phyloP scores from a whole-genome alignment of 2,329 filamentous ascomycete species.

The Claviceps lovelessii region DNA sequence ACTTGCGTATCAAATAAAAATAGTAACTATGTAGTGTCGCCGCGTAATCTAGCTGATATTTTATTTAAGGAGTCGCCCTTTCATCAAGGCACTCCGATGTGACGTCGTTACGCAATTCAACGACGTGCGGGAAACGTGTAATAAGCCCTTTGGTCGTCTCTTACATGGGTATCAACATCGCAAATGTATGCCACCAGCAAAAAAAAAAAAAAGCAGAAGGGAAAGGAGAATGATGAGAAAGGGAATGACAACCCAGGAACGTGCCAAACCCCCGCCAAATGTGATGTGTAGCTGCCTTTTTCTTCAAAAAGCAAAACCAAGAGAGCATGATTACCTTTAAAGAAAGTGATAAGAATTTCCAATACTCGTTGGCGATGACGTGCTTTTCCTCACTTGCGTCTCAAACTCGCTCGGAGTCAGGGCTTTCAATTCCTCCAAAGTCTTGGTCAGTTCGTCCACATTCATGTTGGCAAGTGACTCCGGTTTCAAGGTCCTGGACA shows the following conservation, averaged over 20 bases:
- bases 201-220: background rate
- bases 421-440: constrained; percentile 13
- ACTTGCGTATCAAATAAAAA: background rate
- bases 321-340: background rate
- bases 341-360: background rate
- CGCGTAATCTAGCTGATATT: background rate
- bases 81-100: background rate
- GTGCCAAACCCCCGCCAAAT: background rate
- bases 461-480: constrained; percentile 15
- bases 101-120: background rate
- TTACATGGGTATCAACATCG: constrained; percentile 3
- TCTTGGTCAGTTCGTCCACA: constrained; percentile 13
- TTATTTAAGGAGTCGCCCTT: background rate
- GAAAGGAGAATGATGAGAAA: background rate
- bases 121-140: background rate
- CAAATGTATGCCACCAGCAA: background rate
- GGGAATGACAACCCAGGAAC: background rate
- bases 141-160: background rate
- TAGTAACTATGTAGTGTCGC: background rate
- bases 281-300: background rate
- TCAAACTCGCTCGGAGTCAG: constrained; percentile 15
- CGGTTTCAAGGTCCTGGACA: constrained; percentile 13
- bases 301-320: background rate
- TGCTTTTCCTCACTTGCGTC: background rate
- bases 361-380: background rate